Evolutionary conservation across 495 filamentous ascomycete genomes (phyloP).

Genomic region (Hypomontagnella monticulosa): DNA sequence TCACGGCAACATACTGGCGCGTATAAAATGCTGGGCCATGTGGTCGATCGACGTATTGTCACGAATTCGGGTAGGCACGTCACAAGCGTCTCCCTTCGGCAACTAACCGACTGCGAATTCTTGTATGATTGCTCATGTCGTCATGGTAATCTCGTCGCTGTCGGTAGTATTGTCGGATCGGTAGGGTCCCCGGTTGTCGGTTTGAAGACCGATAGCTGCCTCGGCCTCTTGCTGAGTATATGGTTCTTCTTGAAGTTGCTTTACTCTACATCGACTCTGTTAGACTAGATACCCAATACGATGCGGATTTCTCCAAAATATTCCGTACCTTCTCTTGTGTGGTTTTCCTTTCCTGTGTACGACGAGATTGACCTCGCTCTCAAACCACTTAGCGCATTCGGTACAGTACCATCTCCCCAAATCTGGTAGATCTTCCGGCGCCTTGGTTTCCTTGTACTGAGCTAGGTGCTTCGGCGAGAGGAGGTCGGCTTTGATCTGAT

Average conservation of each 20-base stretch:
- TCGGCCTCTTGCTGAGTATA: conserved; percentile 88
- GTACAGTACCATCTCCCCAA: conserved; percentile 86
- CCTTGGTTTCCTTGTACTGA: conserved; percentile 79
- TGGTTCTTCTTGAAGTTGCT: conserved; percentile 78
- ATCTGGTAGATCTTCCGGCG: conserved; percentile 84
- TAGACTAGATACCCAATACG: conserved; percentile 35
- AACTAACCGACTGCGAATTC: background rate
- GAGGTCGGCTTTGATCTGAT: conserved; percentile 87
- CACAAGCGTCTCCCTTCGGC: background rate
- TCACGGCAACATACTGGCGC: background rate
- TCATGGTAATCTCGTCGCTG: conserved; percentile 43
- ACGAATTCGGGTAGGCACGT: background rate
- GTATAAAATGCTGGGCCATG: background rate
- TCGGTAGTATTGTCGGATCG: conserved; percentile 14
- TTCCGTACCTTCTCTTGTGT: conserved; percentile 84
- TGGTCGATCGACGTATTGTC: background rate
- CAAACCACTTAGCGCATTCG: conserved; percentile 97
- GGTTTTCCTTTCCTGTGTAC: conserved; percentile 86
- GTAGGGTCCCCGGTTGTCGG: conserved; percentile 63
- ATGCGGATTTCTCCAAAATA: background rate
- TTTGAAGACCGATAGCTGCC: conserved; percentile 75
- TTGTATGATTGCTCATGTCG: conserved; percentile 24
- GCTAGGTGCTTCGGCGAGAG: conserved; percentile 77
- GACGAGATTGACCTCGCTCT: conserved; percentile 79
- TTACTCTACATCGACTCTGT: conserved; percentile 63